These are phyloP conservation scores for Multifurca ochricompacta DNA, from an alignment of 768 basidiomycete genomes.

Conservation along the genomic window DNA sequence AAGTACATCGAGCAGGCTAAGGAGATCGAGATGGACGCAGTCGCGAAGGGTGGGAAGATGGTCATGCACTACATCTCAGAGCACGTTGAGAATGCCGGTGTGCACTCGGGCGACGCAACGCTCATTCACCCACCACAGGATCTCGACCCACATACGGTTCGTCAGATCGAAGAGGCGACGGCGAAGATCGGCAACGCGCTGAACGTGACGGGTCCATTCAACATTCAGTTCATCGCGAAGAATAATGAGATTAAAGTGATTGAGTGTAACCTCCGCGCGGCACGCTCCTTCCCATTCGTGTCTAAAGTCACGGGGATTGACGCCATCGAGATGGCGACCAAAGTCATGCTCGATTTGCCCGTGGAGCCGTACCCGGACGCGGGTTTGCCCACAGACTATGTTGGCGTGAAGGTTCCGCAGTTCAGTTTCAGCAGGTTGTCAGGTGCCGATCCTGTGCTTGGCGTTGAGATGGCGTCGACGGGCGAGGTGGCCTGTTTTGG, in stretches of 20 bases:
- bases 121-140: constrained; percentile 98
- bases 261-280: constrained; percentile 96
- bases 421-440: constrained; percentile 97
- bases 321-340: constrained; percentile 98
- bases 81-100: constrained; percentile 98
- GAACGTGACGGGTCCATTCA: constrained; percentile 97
- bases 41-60: constrained; percentile 95
- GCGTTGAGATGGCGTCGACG: constrained; percentile 99
- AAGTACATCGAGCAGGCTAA: constrained; percentile 99
- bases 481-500: constrained; percentile 99
- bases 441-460: constrained; percentile 94
- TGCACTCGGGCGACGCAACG: constrained; percentile 98
- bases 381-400: constrained; percentile 85
- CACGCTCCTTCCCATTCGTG: constrained; percentile 97
- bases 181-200: constrained; percentile 96
- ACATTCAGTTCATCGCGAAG: constrained; percentile 99
- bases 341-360: constrained; percentile 91
- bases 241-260: constrained; percentile 99
- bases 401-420: constrained; percentile 99
- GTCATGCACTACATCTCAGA: constrained; percentile 99
- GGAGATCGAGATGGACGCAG: constrained; percentile 99
- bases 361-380: constrained; percentile 87
- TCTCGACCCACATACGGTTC: constrained; percentile 92
- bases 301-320: constrained; percentile 97
- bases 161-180: constrained; percentile 94